Conservation (phyloP, 768 basidiomycete species). For the Epithele typhae region DNA sequence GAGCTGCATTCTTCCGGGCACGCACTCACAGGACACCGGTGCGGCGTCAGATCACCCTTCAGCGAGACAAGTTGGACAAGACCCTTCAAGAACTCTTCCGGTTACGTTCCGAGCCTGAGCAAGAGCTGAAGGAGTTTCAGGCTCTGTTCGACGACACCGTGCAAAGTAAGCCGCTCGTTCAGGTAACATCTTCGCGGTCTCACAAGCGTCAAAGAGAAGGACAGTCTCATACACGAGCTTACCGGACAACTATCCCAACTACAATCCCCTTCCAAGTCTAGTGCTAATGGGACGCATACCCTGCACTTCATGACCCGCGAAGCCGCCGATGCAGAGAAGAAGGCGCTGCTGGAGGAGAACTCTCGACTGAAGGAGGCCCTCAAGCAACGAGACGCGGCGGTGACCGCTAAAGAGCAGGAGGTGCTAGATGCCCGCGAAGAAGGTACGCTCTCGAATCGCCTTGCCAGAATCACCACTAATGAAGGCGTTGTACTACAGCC, state of each 20-base stretch:
- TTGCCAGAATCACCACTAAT: conserved; percentile 1
- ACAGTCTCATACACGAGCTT: conserved; percentile 50
- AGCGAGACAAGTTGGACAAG: conserved; percentile 34
- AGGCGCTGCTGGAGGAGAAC: conserved; percentile 44
- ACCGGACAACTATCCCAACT: conserved; percentile 43
- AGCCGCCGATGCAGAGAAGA: conserved; percentile 66
- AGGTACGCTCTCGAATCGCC: conserved; percentile 27
- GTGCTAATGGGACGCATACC: conserved; percentile 43
- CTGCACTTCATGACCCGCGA: conserved; percentile 72
- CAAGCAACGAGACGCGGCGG: conserved; percentile 37
- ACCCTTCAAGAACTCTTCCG: conserved; percentile 59
- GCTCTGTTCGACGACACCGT: conserved; percentile 47
- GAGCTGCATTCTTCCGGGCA: too few relatives aligned
- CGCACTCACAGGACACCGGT: too few relatives aligned
- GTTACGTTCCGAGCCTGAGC: conserved; percentile 66
- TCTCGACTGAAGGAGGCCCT: conserved; percentile 37
- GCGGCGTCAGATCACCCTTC: conserved; percentile 13
- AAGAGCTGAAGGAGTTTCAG: conserved; percentile 42
- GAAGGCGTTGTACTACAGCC: conserved; percentile 33
- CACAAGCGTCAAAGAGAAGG: conserved; percentile 49
- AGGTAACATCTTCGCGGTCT: too few relatives aligned
- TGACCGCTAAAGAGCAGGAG: conserved; percentile 41
- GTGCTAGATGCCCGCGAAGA: conserved; percentile 43
- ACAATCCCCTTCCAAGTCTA: conserved; percentile 48
- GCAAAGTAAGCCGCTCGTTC: conserved; percentile 38